Base-by-base conservation (phyloP, 768 basidiomycete genomes). In the Amanita rubescens region DNA sequence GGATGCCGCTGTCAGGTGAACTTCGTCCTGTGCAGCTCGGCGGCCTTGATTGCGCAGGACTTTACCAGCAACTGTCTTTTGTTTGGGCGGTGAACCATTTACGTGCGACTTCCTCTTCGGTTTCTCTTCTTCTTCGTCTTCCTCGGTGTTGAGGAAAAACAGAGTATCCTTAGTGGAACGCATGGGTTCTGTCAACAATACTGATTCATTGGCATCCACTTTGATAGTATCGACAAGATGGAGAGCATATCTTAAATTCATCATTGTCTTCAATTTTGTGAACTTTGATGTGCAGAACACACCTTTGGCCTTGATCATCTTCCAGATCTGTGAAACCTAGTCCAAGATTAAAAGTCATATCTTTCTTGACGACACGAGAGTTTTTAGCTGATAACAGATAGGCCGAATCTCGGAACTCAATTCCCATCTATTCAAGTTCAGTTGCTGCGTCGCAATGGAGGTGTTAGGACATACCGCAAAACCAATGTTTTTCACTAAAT, bases 1-100 rank as follows among this genome's bases (percentile, higher is more conserved):
- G 11, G 91, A 82, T 4, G 79, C 75, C 15, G 85, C 84, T 2
- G 90, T 84, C 59, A 85, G 80, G 51, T 91, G 79, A 2, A 88
- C 80, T 57, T 96, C 92, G 38, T 89, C 87, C 61, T 92, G 88
- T 22, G 82, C 86, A 30, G 91, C 87, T 56, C 89, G 84, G 24
- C 96, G 84, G 0, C 90, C 90, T 69, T 95, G 94, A 64, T 90
- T 91, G 51, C 92, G 84, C 17, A 96, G 73, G 17, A 95, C 87
- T 64, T 96, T 94, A 6, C 84, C 85, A 14, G 81, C 92, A 0
- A 82, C 86, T 2, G 82, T 85, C 65, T 87, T 87, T 59, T 80
- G 77, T 68, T 90, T 90, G 15, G 62, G 66, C 6, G 88, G 86
- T 39, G 80, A 82, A 24, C 85, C 87, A 60, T 91, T 90, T 9